Evolutionary conservation across 139 green algal species (phyloP), one percentile per base, ranked within the genome.

Genomic region (Ettlia oleoabundans): DNA sequence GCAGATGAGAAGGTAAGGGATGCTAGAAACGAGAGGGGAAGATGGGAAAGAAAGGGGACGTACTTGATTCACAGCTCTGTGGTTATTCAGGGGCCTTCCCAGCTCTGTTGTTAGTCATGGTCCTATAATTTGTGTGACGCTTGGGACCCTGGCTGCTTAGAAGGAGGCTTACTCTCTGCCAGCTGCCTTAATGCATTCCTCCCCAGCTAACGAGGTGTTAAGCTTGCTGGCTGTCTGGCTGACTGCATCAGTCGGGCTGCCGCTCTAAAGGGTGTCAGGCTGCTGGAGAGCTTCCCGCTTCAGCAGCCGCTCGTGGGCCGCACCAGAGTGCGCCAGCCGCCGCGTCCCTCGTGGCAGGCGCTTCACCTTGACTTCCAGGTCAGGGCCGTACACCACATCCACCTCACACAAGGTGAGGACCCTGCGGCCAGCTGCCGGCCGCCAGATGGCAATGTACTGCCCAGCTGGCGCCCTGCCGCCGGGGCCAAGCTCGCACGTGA

Each of bases 381-480:
- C 21, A 7, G 67, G 26, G 19, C 58, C 47, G 3, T 51, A 30
- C 42, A 37, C 76, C 1, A 30, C 78, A 33, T 78, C 78, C 43
- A 83, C 78, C 43, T 83, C 78, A 35, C 78, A 83, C 42, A 83
- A 43, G 5, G 78, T 77, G 9, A 83, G 64, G 43, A 13, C 22
- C 28, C 35, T 47, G 3, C 30, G 37, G 3, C 19, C 53, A 21
- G 15, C 28, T 3, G 42, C 37, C 3, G 52, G 72, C 6, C 51
- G 52, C 52, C 51, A 78, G 4, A 71, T 63, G 62, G 41, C 68
- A n/a, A 62, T 38, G 41, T 71, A 68, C 19, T 55, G 52, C 38
- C 79, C 68, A 19, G 15, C 6, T 2, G 47, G 55, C 13, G 43
- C 18, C 9, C 2, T 24, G 22, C 52, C 51, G 2, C 22, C 51